These are phyloP conservation scores for Aspergillus sojae DNA, from an alignment of 2,329 filamentous ascomycete species.

Conservation along the genomic window DNA sequence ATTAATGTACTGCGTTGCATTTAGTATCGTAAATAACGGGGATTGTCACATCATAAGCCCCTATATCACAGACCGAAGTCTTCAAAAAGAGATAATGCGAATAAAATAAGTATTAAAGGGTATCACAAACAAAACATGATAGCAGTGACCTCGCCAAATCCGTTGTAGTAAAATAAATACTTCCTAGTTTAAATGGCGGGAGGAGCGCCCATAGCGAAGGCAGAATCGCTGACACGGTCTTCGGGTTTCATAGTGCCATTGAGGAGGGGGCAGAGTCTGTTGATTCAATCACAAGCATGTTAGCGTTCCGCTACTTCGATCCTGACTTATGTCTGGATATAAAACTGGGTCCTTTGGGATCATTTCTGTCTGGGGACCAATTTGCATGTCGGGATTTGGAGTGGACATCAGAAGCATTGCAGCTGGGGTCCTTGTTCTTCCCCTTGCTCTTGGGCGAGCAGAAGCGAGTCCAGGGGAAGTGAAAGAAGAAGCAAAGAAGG, in stretches of 20 bases:
- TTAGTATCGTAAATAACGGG: neutral
- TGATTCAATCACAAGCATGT: conserved; percentile 10
- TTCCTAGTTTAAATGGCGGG: conserved; percentile 25
- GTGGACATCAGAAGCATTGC: neutral
- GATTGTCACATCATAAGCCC: neutral
- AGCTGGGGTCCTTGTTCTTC: neutral
- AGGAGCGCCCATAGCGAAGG: conserved; percentile 52
- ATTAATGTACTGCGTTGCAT: neutral
- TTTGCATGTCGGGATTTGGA: neutral
- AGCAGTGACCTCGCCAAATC: neutral
- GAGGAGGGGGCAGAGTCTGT: conserved; percentile 78
- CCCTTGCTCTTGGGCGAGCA: neutral
- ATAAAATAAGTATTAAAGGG: conserved; percentile 9
- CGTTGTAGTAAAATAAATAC: neutral
- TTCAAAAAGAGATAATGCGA: neutral
- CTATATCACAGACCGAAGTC: neutral
- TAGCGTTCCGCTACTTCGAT: neutral
- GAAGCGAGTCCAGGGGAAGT: conserved; percentile 4
- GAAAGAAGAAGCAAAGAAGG: conserved; percentile 30
- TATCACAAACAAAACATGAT: conserved; percentile 17
- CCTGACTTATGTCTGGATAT: neutral
- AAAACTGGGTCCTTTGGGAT: neutral
- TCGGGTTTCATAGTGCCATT: conserved; percentile 75
- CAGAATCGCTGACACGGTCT: conserved; percentile 48
- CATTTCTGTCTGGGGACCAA: neutral